These are phyloP conservation scores for Hansenula anomala DNA, from an alignment of 1,139 yeast genomes.

Conservation along the genomic window DNA sequence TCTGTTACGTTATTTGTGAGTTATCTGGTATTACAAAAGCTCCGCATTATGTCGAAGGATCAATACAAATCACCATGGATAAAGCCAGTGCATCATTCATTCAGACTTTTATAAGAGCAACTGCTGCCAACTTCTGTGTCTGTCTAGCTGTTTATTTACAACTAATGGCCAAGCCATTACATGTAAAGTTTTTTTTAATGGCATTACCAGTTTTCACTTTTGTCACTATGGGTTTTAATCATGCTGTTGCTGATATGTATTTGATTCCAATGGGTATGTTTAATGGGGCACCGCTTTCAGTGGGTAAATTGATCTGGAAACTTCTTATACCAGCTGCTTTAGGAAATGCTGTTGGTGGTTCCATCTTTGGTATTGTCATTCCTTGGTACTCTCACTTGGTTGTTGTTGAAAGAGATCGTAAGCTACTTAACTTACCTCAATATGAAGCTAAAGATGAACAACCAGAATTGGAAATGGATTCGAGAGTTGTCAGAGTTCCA, in stretches of 20 bases:
- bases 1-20: conserved; percentile 57
- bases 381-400: conserved; percentile 69
- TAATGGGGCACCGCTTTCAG: conserved; percentile 57
- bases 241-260: conserved; percentile 79
- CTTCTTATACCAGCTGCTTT: conserved; percentile 59
- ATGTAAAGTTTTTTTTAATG: conserved; percentile 66
- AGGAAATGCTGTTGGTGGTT: conserved; percentile 73
- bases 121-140: conserved; percentile 75
- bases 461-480: conserved; percentile 70
- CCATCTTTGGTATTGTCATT: conserved; percentile 51
- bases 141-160: conserved; percentile 72
- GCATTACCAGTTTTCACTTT: conserved; percentile 66
- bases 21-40: conserved; percentile 43
- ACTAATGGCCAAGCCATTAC: conserved; percentile 74
- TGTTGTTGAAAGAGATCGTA: conserved; percentile 66
- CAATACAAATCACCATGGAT: conserved; percentile 39
- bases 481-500: conserved; percentile 59
- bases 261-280: conserved; percentile 60
- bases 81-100: conserved; percentile 48
- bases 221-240: conserved; percentile 71
- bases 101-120: conserved; percentile 56
- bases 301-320: conserved; percentile 68
- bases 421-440: conserved; percentile 52
- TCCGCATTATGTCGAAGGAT: conserved; percentile 39
- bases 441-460: conserved; percentile 74